phyloP scores from a whole-genome alignment of 2,329 filamentous ascomycete species.

The Diaporthe citri region DNA sequence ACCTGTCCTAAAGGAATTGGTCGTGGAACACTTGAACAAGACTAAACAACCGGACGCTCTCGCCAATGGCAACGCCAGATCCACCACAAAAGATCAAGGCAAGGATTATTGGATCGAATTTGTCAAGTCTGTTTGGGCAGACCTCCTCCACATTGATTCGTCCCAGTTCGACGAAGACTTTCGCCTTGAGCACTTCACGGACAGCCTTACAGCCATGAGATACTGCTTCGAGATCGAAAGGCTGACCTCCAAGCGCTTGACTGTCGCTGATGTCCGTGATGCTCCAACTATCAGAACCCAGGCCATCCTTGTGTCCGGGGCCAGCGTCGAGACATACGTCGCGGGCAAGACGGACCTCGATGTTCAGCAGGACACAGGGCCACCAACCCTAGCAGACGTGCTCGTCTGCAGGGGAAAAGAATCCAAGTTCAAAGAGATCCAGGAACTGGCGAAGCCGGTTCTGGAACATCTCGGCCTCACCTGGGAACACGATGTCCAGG shows the following conservation, averaged over 20 bases:
- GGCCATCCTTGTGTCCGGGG: conserved; percentile 2
- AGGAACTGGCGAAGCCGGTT: neutral
- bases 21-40: neutral
- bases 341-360: neutral
- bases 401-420: neutral
- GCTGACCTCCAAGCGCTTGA: neutral
- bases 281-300: neutral
- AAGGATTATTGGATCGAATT: neutral
- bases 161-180: neutral
- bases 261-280: conserved; percentile 2
- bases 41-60: neutral
- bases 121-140: conserved; percentile 1
- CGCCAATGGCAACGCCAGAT: neutral
- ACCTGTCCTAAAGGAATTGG: neutral
- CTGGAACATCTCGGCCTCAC: neutral
- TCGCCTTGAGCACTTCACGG: conserved; percentile 11
- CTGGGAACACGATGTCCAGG: conserved; percentile 3
- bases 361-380: neutral
- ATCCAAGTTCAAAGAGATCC: neutral
- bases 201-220: conserved; percentile 20
- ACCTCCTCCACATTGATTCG: neutral
- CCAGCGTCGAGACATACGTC: neutral
- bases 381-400: neutral
- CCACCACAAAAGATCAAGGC: rapidly evolving
- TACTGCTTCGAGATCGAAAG: conserved; percentile 2